phyloP scores from a whole-genome alignment of 2,329 filamentous ascomycete species.

The Phyllosticta capitalensis region DNA sequence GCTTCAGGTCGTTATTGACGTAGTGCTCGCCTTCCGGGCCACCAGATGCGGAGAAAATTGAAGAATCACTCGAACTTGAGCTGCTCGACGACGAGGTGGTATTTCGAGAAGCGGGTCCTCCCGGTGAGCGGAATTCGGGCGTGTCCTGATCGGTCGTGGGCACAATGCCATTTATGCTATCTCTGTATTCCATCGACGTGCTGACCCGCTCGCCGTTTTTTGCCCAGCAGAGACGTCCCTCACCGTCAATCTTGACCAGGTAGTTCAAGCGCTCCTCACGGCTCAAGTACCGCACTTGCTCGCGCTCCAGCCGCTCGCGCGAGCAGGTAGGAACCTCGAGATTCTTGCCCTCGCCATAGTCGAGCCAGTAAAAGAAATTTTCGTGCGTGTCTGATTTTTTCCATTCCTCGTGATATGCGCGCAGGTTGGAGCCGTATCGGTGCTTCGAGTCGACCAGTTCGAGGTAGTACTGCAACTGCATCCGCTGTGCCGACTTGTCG shows the following conservation, averaged over 20 bases:
- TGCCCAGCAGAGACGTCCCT: conserved; percentile 75
- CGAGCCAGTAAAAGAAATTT: conserved; percentile 93
- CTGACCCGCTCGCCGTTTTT: conserved; percentile 72
- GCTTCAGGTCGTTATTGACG: conserved; percentile 52
- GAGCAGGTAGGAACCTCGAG: conserved; percentile 64
- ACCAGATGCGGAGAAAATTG: conserved; percentile 32
- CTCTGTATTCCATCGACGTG: conserved; percentile 65
- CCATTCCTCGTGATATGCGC: conserved; percentile 78
- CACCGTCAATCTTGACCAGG: conserved; percentile 62
- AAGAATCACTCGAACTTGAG: conserved; percentile 20
- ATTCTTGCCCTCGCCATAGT: conserved; percentile 64
- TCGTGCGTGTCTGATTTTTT: conserved; percentile 65
- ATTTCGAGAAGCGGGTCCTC: conserved; percentile 28
- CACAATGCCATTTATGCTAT: conserved; percentile 60
- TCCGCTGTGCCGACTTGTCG: conserved; percentile 52
- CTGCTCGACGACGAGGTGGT: conserved; percentile 13
- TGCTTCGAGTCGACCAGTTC: conserved; percentile 85
- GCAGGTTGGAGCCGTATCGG: conserved; percentile 73
- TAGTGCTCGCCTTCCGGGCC: conserved; percentile 55
- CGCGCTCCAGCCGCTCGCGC: conserved; percentile 62
- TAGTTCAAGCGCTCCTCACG: conserved; percentile 75
- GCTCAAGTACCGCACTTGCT: conserved; percentile 75
- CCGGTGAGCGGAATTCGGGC: background rate
- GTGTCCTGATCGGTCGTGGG: conserved; percentile 25
- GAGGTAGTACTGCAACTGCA: conserved; percentile 65